These are phyloP conservation scores for Bretschneidera sinensis DNA, from an alignment of 345 rosid species.

Conservation along the genomic window DNA sequence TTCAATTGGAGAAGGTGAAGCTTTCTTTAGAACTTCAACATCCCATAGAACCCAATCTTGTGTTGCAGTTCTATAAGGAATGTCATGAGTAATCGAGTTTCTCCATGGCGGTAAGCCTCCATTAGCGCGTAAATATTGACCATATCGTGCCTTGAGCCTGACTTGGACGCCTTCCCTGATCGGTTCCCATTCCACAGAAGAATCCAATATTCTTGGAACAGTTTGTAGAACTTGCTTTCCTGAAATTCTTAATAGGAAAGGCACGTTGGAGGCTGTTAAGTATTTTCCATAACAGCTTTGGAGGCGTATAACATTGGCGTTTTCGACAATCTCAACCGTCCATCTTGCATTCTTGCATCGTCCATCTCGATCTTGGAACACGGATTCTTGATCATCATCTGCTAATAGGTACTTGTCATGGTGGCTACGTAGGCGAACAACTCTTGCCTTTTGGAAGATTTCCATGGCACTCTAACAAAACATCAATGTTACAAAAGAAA, in stretches of 20 bases:
- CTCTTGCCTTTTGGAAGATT: constrained; percentile 48
- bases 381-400: constrained; percentile 55
- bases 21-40: constrained; percentile 43
- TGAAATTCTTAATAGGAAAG: constrained; percentile 54
- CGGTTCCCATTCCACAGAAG: constrained; percentile 71
- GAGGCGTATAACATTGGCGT: constrained; percentile 34
- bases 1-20: constrained; percentile 21
- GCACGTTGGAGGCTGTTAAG: constrained; percentile 69
- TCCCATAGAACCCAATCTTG: constrained; percentile 81
- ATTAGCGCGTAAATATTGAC: constrained; percentile 65
- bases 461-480: too few species aligned
- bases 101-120: constrained; percentile 83
- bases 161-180: constrained; percentile 54
- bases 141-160: constrained; percentile 37
- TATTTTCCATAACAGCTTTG: constrained; percentile 69
- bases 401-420: constrained; percentile 79
- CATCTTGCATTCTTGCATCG: constrained; percentile 49
- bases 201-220: constrained; percentile 41
- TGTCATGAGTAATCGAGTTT: constrained; percentile 66
- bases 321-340: constrained; percentile 52
- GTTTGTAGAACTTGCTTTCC: constrained; percentile 72
- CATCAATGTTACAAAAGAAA: too few species aligned
- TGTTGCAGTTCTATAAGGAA: constrained; percentile 50
- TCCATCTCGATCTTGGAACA: constrained; percentile 64
- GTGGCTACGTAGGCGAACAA: constrained; percentile 73